Evolutionary conservation across 2,329 filamentous ascomycete genomes (phyloP), one percentile per base, ranked within the genome.

Genomic region (Aspergillus pseudonomiae): DNA sequence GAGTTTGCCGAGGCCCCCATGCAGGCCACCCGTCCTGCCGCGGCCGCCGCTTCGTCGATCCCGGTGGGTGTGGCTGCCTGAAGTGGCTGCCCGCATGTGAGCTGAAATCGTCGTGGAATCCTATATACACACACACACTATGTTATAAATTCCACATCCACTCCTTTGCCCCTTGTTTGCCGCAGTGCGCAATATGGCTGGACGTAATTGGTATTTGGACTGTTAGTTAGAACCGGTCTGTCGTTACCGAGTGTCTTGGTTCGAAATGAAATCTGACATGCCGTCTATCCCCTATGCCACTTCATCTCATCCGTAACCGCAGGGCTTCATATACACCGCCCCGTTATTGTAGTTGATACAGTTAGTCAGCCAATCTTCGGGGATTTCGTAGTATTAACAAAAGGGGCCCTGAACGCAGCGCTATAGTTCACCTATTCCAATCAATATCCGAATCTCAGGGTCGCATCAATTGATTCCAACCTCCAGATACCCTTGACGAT

Each of bases 41-140:
- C 65, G 21, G 67, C 70, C 41, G 63, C 70, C 52, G 46, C 58
- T 53, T 48, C 59, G 52, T 68, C 71, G 12, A 67, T 70, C 45
- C 68, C 73, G 5, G 65, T 76, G 24, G 73, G 72, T 26, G 74
- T 74, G 43, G 71, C 70, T 41, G 75, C 72, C 28, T 78, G 32
- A 75, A 62, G 36, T 60, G 63, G 58, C 19, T 32, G 50, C 21
- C n/a, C 28, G n/a, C 59, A 52, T 41, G n/a, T 26, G 30, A 45
- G 59, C 41, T 39, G 34, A 41, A 60, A 54, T 58, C 5, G 41
- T 58, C n/a, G 28, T 62, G 34, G 14, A 63, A 56, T 53, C 46
- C 28, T 43, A n/a, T 30, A 60, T 52, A 39, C 16, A 43, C 39
- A 19, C 39, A 19, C 36, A 39, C 36, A 9, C 39, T 0, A 32